Evolutionary conservation across 495 filamentous ascomycete genomes (phyloP), one percentile per base, ranked within the genome.

Genomic region (Copromyces sp.): DNA sequence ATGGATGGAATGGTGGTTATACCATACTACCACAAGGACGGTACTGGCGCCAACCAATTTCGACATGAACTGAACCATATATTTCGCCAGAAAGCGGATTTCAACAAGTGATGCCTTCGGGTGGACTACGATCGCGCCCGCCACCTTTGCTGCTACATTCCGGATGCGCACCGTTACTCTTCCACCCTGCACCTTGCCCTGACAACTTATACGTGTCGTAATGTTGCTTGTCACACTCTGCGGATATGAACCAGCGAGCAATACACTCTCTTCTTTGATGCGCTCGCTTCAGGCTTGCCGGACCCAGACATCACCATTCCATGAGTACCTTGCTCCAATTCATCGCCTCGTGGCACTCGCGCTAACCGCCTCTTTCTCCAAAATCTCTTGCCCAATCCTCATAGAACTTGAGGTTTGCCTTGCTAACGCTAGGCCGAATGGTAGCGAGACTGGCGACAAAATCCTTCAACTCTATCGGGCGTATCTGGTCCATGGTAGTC

Each of bases 361-460:
- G 16, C 73, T 84, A 94, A 8, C 93, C 94, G 47, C 94, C 95
- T 47, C 95, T 83, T 80, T 99, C 95, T 40, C 95, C 95, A 84
- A 94, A 99, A 78, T 94, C 90, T 80, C 78, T 90, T 11, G 96
- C 94, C 95, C 95, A 99, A 68, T 97, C 91, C 80, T 98, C 95
- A 80, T 94, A 98, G 78, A 90, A 85, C 77, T 91, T 89, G 12
- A 99, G 81, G 3, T 96, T 93, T 69, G 93, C 86, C 73, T 89
- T 88, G 79, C 92, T 94, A 2, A 99, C 96, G 82, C 93, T 97
- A 0, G 95, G 96, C 70, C 94, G 84, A 73, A 99, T 98, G 35
- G 90, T 95, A 42, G 84, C 81, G 69, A 99, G 81, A 84, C 94
- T 97, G 4, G 91, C 89, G 73, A 93, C 83, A 75, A 99, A 99